Evolutionary conservation across 768 basidiomycete species (phyloP).

Genomic region (Leccinellum rugosiceps): DNA sequence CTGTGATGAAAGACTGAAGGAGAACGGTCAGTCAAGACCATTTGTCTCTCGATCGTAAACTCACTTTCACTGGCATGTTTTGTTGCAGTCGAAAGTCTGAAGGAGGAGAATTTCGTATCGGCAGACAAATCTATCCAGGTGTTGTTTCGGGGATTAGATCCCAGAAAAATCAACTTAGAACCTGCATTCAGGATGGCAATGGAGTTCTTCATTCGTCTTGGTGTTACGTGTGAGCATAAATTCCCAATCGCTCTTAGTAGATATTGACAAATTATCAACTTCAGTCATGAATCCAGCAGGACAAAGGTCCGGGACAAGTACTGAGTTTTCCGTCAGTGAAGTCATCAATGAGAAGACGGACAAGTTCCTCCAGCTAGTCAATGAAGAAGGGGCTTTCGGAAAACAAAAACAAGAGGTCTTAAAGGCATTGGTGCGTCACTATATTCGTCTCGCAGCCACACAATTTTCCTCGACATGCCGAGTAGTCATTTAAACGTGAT

Average conservation of each 20-base stretch:
- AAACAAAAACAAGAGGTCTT: neutral
- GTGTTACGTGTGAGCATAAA: neutral
- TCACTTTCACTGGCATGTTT: neutral
- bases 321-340: neutral
- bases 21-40: neutral
- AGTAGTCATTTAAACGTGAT: slow-evolving; percentile 1
- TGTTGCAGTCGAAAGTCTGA: neutral
- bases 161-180: no score
- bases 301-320: neutral
- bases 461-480: neutral
- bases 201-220: neutral
- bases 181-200: no score
- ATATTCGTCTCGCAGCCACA: no score
- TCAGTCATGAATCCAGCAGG: slow-evolving; percentile 2
- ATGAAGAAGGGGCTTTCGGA: neutral
- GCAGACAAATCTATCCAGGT: no score
- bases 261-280: no score
- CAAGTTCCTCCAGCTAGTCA: neutral
- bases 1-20: neutral
- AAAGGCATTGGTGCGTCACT: no score
- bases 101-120: neutral
- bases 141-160: no score
- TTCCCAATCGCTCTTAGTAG: no score
- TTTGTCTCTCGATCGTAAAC: neutral
- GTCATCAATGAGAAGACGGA: neutral